phyloP scores from a whole-genome alignment of 2,329 filamentous ascomycete genomes.

The Acephala macrosclerotiorum region DNA sequence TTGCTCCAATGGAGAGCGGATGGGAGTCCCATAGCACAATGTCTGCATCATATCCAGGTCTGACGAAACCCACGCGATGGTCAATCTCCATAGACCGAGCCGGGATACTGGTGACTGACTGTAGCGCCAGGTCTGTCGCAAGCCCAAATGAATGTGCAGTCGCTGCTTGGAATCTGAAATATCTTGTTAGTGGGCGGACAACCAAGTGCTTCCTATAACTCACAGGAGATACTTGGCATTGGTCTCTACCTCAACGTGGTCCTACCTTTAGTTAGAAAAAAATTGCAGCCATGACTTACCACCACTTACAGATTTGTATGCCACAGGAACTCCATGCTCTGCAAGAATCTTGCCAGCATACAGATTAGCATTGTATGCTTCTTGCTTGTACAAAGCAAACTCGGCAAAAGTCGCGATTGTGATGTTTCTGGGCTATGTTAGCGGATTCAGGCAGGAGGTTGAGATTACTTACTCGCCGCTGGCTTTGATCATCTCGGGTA shows the following conservation, averaged over 20 bases:
- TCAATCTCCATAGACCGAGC: slow-evolving; percentile 52
- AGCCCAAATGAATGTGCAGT: slow-evolving; percentile 52
- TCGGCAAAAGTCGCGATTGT: slow-evolving; percentile 54
- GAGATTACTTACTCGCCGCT: slow-evolving; percentile 45
- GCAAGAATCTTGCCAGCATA: slow-evolving; percentile 50
- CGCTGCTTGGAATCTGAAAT: slow-evolving; percentile 47
- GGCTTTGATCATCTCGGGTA: slow-evolving; percentile 50
- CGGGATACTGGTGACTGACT: slow-evolving; percentile 54
- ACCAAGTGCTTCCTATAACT: neutral
- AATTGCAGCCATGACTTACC: neutral
- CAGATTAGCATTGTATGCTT: slow-evolving; percentile 51
- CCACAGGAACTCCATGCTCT: slow-evolving; percentile 50
- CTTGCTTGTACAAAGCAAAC: slow-evolving; percentile 51
- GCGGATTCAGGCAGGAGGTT: neutral
- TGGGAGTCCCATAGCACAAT: slow-evolving; percentile 58
- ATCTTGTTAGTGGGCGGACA: neutral
- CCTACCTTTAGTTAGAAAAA: slow-evolving; percentile 31
- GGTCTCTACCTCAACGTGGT: slow-evolving; percentile 46
- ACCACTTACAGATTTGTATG: slow-evolving; percentile 49
- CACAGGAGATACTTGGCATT: slow-evolving; percentile 52
- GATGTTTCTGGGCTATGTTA: slow-evolving; percentile 43
- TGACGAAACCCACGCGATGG: slow-evolving; percentile 53
- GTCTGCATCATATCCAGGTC: slow-evolving; percentile 57
- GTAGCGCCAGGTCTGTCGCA: slow-evolving; percentile 49
- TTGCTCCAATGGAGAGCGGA: slow-evolving; percentile 54